Evolutionary conservation across 2,329 filamentous ascomycete species (phyloP).

Genomic region (Cladophialophora psammophila): DNA sequence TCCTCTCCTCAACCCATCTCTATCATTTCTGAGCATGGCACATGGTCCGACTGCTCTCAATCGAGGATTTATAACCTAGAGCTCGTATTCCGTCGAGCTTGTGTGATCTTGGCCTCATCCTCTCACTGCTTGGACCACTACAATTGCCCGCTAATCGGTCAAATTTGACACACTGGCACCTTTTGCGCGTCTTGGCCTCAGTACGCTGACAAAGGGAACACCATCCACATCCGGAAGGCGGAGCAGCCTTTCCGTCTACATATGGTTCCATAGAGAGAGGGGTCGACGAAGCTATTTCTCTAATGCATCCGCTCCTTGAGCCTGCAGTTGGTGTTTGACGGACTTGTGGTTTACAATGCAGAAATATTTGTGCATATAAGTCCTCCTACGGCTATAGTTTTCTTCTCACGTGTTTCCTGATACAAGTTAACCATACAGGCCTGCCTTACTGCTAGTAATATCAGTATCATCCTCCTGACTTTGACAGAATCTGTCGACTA

Average conservation of each 20-base stretch:
- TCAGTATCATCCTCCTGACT: neutral
- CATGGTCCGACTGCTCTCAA: neutral
- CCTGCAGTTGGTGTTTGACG: neutral
- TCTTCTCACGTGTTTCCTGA: neutral
- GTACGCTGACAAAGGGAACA: slow-evolving; percentile 18
- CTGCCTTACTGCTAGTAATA: neutral
- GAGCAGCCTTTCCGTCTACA: slow-evolving; percentile 5
- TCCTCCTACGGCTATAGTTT: neutral
- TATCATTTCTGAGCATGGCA: neutral
- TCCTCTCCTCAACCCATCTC: neutral
- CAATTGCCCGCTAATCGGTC: slow-evolving; percentile 12
- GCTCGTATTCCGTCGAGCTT: slow-evolving; percentile 15
- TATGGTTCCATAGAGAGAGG: neutral
- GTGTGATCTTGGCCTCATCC: slow-evolving; percentile 15
- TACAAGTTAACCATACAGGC: neutral
- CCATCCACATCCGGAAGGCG: slow-evolving; percentile 4
- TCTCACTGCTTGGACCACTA: neutral
- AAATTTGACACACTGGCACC: slow-evolving; percentile 2
- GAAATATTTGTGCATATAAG: neutral
- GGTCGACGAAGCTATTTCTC: neutral
- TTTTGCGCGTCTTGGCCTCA: slow-evolving; percentile 15
- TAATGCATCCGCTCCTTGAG: neutral
- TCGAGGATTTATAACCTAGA: neutral
- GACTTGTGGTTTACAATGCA: neutral
- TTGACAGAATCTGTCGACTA: neutral